Evolutionary conservation across 345 rosid genomes (phyloP).

Genomic region (Camelina laxa): DNA sequence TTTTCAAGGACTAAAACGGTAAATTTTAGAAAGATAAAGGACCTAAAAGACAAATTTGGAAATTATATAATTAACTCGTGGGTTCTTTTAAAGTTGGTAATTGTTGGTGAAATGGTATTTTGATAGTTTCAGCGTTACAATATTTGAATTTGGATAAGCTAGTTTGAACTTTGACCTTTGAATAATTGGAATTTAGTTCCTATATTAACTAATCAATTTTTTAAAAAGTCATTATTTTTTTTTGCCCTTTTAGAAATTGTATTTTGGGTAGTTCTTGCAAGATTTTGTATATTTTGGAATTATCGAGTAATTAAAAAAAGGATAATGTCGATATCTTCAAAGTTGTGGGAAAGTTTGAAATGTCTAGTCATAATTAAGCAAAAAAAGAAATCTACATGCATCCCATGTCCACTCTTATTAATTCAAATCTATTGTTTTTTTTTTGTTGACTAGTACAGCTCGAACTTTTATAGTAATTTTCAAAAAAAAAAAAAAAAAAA

Average conservation of each 20-base stretch:
- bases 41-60: neutral
- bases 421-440: neutral
- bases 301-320: neutral
- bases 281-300: neutral
- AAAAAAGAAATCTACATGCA: slow-evolving; percentile 23
- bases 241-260: too few relatives aligned
- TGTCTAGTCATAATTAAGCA: neutral
- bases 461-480: neutral
- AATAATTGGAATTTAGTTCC: slow-evolving; percentile 1
- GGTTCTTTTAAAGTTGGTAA: slow-evolving; percentile 24
- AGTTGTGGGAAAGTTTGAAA: slow-evolving; percentile 10
- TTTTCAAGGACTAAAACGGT: neutral
- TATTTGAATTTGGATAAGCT: slow-evolving; percentile 23
- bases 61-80: slow-evolving; percentile 3
- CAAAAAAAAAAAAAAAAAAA: too few relatives aligned
- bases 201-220: neutral
- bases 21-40: neutral
- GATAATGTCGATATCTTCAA: neutral
- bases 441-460: too few relatives aligned
- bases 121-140: slow-evolving; percentile 26
- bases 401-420: slow-evolving; percentile 1
- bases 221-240: too few relatives aligned
- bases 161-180: slow-evolving; percentile 24
- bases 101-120: slow-evolving; percentile 30
- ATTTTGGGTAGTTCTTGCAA: too few relatives aligned